Evolutionary conservation across 208 protist genomes (phyloP).

Genomic region (Balamuthia mandrillaris): DNA sequence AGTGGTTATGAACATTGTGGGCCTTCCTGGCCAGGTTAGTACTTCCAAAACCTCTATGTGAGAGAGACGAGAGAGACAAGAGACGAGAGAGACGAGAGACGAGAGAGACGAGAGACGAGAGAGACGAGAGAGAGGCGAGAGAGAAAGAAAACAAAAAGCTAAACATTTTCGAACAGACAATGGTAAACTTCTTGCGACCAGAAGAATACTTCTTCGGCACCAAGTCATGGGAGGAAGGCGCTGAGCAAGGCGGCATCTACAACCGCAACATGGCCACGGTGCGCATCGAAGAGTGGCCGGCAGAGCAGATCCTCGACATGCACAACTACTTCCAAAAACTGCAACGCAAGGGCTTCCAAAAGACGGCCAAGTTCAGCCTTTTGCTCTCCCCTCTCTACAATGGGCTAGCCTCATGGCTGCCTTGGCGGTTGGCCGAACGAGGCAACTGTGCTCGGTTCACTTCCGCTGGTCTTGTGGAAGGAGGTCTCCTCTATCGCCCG

Average conservation of each 20-base stretch:
- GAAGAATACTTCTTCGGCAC: constrained; percentile 27
- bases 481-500: not conserved
- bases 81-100: no score
- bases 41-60: no score
- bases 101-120: no score
- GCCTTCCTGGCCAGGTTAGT: not conserved
- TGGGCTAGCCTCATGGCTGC: constrained; percentile 10
- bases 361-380: constrained; percentile 12
- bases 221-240: not conserved
- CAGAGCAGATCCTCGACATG: not conserved
- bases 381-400: constrained; percentile 24
- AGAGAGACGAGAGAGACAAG: no score
- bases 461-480: constrained; percentile 1
- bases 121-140: no score
- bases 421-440: not conserved
- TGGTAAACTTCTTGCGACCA: constrained; percentile 34
- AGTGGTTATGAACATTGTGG: constrained; percentile 34
- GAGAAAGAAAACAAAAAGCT: no score
- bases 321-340: constrained; percentile 3
- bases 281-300: not conserved
- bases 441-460: constrained; percentile 35
- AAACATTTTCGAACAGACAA: no score
- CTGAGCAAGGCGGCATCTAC: constrained; percentile 22
- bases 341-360: not conserved
- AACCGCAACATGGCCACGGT: constrained; percentile 20